Base-by-base conservation (phyloP, 2,329 filamentous ascomycete species). In the Tolypocladium ophioglossoides region DNA sequence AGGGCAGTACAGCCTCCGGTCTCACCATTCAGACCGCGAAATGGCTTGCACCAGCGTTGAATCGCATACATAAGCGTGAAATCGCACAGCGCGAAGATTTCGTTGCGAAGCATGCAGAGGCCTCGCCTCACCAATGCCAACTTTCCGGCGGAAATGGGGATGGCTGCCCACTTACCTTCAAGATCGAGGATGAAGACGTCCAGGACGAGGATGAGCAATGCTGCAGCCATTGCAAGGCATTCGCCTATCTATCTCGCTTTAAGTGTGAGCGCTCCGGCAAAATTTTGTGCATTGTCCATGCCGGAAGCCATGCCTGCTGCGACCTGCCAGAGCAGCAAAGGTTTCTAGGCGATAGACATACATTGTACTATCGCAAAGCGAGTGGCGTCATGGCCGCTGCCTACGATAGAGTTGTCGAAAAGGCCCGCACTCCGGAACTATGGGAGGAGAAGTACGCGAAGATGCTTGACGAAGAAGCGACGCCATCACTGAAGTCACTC, bases 161-260 rank as follows among this genome's bases (percentile, higher is more conserved):
- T 18, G 66, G 74, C 46, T 89, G 85, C 59, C 74, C 80, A 2
- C 73, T 91, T 52, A 72, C 72, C 7, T 81, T 87, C 62, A 75
- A 84, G 64, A 67, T 88, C 54, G 80, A 88, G 59, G 85, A 94
- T 54, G 75, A 82, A 51, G 86, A 94, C 62, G 80, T 95, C 1
- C 82, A 86, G 4, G 94, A 99, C 65, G 92, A 97, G 60, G 91
- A 96, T 60, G 91, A 95, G 67, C 89, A 94, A 57, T 97, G 94
- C 72, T 99, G 94, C 73, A 79, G 79, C 44, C 89, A 90, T 70
- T 99, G 94, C 80, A 97, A 97, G 70, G 83, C 86, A 0, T 97
- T 91, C 71, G 85, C 87, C 65, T 97, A 92, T 69, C 77, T 97
- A 30, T 96, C 94, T 34, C 85, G 92, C 61, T 95, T 95, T 70